Conservation (phyloP, 768 basidiomycete genomes). For the Amanita rubescens region DNA sequence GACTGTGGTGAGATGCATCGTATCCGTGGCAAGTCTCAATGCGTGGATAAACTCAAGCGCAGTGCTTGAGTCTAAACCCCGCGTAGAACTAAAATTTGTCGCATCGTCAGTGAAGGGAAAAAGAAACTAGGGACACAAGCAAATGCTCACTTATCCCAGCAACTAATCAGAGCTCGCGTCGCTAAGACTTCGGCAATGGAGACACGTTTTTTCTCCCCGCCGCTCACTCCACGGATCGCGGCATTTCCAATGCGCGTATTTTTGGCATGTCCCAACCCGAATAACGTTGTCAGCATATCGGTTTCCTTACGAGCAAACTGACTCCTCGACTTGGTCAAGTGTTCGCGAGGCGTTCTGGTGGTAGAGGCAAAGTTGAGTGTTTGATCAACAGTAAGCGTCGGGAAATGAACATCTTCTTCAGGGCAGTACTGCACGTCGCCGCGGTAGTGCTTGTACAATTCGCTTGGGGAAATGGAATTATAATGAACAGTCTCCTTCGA, state of each 20-base stretch:
- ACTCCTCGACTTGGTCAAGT: slow-evolving; percentile 35
- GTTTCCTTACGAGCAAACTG: slow-evolving; percentile 38
- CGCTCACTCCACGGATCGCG: slow-evolving; percentile 61
- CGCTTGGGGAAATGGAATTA: slow-evolving; percentile 61
- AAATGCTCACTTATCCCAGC: slow-evolving; percentile 67
- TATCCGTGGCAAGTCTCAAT: slow-evolving; percentile 75
- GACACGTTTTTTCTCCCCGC: slow-evolving; percentile 78
- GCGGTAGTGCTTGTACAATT: slow-evolving; percentile 57
- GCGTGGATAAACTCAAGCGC: slow-evolving; percentile 81
- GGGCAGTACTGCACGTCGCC: slow-evolving; percentile 80
- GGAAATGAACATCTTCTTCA: slow-evolving; percentile 83
- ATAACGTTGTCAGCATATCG: slow-evolving; percentile 56
- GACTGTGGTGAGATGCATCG: slow-evolving; percentile 72
- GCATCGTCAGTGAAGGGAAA: not conserved
- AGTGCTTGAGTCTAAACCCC: slow-evolving; percentile 82
- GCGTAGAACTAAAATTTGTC: slow-evolving; percentile 48
- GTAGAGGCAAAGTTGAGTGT: slow-evolving; percentile 66
- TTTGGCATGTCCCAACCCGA: slow-evolving; percentile 68
- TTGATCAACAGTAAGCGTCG: slow-evolving; percentile 73
- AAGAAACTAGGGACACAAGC: not conserved
- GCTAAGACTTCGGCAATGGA: slow-evolving; percentile 56
- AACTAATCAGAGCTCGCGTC: slow-evolving; percentile 51
- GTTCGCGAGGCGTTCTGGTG: slow-evolving; percentile 57
- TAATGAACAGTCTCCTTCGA: slow-evolving; percentile 67
- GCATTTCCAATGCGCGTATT: slow-evolving; percentile 76